Base-by-base conservation (phyloP, 2,329 filamentous ascomycete genomes). In the Parafenestella ontariensis region DNA sequence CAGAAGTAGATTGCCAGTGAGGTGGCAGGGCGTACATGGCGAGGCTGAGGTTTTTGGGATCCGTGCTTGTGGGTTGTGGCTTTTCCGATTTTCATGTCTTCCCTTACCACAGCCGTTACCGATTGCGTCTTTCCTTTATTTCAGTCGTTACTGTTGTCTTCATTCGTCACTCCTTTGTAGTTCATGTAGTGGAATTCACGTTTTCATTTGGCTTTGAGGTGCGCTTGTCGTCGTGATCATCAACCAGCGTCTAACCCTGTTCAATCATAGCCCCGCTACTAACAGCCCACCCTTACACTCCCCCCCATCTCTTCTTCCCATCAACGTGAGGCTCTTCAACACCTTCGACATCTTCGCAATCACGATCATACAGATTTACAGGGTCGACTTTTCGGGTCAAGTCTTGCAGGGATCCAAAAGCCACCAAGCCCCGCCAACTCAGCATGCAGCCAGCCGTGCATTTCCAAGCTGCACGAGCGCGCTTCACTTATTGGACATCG, bases 31-130 rank as follows among this genome's bases (percentile, higher is more conserved):
- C 46, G 46, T 42, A 21, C 9, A 18, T 42, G 46, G 33, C 46
- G 26, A 42, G 55, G 55, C 55, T 54, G 49, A 20, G 41, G 21
- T 5, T n/a, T n/a, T n/a, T n/a, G n/a, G n/a, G n/a, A n/a, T n/a
- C n/a, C n/a, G n/a, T n/a, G n/a, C n/a, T n/a, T n/a, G n/a, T n/a
- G n/a, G n/a, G 6, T 18, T 9, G 42, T 21, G 42, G 17, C 17
- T 45, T 33, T 10, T 31, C 15, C 13, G 17, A 7, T 33, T 17
- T 34, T n/a, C 31, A 17, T 34, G 13, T 34, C 15, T n/a, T 34
- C 7, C 15, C 31, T 34, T 34, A 31, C 6, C 6, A 31, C 28
- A 31, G 28, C 13, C 28, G 1, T 31, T 31, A 31, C 28, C 1
- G 28, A 31, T 2, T 10, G 9, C 2, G 6, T 26, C 2, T 26